Evolutionary conservation across 306 rosid species (phyloP).

Genomic region (Datisca glomerata): DNA sequence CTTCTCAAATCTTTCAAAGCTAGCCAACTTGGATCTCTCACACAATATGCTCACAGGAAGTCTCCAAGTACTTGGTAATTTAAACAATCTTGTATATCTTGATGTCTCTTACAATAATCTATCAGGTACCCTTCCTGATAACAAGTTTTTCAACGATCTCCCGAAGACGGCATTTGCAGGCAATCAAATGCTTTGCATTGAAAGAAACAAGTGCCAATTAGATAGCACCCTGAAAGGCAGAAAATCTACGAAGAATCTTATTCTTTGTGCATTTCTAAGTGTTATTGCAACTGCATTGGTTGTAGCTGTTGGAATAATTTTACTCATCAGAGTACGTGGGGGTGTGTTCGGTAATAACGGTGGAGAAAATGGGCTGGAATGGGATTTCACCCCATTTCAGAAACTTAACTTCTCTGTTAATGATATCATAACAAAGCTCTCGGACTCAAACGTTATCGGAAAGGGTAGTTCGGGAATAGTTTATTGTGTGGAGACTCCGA

Average conservation of each 20-base stretch:
- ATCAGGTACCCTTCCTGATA: conserved; percentile 66
- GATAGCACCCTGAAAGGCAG: conserved; percentile 18
- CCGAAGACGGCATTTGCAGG: conserved; percentile 54
- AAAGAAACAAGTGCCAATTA: conserved; percentile 29
- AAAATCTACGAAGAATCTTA: conserved; percentile 36
- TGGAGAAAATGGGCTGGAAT: conserved; percentile 41
- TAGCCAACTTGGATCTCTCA: conserved; percentile 77
- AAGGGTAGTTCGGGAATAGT: conserved; percentile 85
- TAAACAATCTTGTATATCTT: conserved; percentile 73
- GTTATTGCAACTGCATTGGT: conserved; percentile 35
- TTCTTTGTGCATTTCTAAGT: conserved; percentile 50
- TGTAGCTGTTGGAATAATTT: conserved; percentile 40
- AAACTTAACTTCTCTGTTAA: conserved; percentile 63
- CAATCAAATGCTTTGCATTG: conserved; percentile 60
- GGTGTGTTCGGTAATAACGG: conserved; percentile 17
- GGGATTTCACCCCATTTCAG: conserved; percentile 92
- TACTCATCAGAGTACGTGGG: conserved; percentile 44
- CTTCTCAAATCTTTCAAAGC: conserved; percentile 76
- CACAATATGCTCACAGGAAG: conserved; percentile 69
- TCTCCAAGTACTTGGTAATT: conserved; percentile 36
- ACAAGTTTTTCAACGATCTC: conserved; percentile 61
- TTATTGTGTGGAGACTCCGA: conserved; percentile 88
- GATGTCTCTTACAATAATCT: conserved; percentile 77
- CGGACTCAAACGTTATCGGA: conserved; percentile 76
- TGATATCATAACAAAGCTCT: conserved; percentile 50